Evolutionary conservation across 306 rosid species (phyloP), one percentile per base, ranked within the genome.

Genomic region (Rosa chinensis): DNA sequence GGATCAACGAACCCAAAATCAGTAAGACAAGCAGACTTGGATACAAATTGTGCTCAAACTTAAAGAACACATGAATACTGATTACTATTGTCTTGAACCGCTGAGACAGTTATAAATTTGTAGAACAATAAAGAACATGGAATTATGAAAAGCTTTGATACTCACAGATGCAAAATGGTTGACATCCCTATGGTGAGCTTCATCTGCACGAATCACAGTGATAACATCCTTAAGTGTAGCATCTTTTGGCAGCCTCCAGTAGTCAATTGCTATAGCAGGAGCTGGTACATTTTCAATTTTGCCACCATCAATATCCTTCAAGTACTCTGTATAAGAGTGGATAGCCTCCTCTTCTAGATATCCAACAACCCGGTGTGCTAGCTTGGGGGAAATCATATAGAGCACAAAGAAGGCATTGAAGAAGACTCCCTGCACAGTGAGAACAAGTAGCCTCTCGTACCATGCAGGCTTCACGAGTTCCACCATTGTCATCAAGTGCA

Each of bases 161-260:
- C 92, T 89, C 10, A 92, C 94, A 18, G 92, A 89, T 84, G 97
- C 94, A 80, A 90, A 90, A 87, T 92, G 97, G 77, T 92, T 92
- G 50, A 92, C 90, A 82, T 92, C 93, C 1, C 94, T 85, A 72
- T 89, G 94, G 74, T 90, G 97, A 88, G 90, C 91, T 78, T 90
- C 97, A 83, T 92, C 97, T 35, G 97, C 94, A n/a, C 97, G 97
- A 73, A 92, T 88, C 4, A 92, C 94, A 71, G 84, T 84, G 8
- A 92, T 10, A 64, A 90, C 97, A 82, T 92, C 97, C 66, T 86
- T 88, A 14, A 92, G 88, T 13, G 84, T 90, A 3, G 97, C 90
- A 64, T 88, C 91, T 56, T 88, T 87, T 1, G 94, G 94, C 37
- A 92, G 86, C 81, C 90, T 88, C 94, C 97, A 92, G 77, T 92